A percentile compares a stretch with the other conserved stretches of the same genome.
These are phyloP conservation scores for Glycine soja DNA, from an alignment of 306 rosid species.

Conservation along the genomic window DNA sequence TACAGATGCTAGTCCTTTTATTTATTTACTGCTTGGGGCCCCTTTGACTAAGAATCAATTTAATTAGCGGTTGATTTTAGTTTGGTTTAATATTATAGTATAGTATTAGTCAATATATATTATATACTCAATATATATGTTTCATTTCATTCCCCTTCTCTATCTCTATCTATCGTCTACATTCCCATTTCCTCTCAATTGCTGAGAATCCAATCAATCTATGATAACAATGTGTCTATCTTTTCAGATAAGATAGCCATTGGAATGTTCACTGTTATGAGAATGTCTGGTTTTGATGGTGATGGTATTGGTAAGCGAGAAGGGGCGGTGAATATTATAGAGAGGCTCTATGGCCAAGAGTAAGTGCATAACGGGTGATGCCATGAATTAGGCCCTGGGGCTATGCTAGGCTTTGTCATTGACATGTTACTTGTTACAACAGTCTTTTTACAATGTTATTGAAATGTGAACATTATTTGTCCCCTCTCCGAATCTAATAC, in stretches of 20 bases:
- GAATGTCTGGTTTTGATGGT: not conserved
- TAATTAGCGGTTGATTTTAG: not conserved
- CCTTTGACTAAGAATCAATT: not conserved
- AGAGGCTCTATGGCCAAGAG: not conserved
- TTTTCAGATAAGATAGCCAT: not conserved
- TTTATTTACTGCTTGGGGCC: not conserved
- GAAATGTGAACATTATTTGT: slow-evolving; percentile 15
- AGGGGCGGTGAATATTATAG: not conserved
- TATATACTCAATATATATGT: slow-evolving; percentile 8
- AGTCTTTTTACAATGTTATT: not conserved
- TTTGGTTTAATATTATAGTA: not conserved
- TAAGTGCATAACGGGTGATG: not conserved
- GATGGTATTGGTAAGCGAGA: too few species aligned
- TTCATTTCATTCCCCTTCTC: slow-evolving; percentile 8
- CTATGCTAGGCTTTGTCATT: not conserved
- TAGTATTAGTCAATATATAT: not conserved
- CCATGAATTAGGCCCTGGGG: not conserved
- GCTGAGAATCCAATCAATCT: not conserved
- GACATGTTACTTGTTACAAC: not conserved
- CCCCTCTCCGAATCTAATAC: not conserved
- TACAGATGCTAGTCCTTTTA: not conserved
- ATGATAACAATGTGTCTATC: not conserved
- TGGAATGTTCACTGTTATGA: slow-evolving; percentile 39
- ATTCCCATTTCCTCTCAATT: slow-evolving; percentile 19
- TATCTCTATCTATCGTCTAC: not conserved